Evolutionary conservation across 2,329 filamentous ascomycete genomes (phyloP), one percentile per base, ranked within the genome.

Genomic region (Fusarium keratoplasticum): DNA sequence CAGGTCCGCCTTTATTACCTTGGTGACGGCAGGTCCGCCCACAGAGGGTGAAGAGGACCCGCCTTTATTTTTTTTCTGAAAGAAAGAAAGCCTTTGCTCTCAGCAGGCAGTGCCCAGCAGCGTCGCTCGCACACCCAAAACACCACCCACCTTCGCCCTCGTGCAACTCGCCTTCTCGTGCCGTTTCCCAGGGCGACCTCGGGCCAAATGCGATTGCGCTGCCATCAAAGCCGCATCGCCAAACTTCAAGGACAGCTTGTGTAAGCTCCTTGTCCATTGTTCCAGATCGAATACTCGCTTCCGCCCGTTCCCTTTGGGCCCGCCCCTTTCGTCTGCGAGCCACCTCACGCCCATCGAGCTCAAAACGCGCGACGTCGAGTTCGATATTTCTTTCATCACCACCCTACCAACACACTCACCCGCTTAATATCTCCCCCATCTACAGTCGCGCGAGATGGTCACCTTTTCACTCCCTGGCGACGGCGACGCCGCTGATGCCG

Each of bases 391-490:
- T 58, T 67, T 64, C 57, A 70, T 67, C 52, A 47, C 66, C 66
- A 63, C 50, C 59, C 66, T 66, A 20, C 47, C 62, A 64, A 62
- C 54, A 47, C 61, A 55, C 47, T 47, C 58, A 22, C 62, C 52
- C 62, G 36, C 58, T 63, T 64, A 40, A 58, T 35, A 50, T 35
- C 57, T 52, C 20, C n/a, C 31, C 44, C 52, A 69, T 52, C 62
- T 25, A 35, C 18, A 35, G 57, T 67, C 54, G 44, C 42, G 61
- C 70, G 71, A 67, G 40, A 84, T 84, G 83, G 83, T 84, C 35
- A 84, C 83, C 27, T 84, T 84, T 69, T 78, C 82, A 60, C 74
- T 84, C 29, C 82, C 82, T 35, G 81, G 79, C 75, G 83, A 84
- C 58, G 78, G 73, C 54, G 79, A 82, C 67, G 77, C 71, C 76